Evolutionary conservation across 306 rosid genomes (phyloP).

Genomic region (Cucurbita argyrosperma): DNA sequence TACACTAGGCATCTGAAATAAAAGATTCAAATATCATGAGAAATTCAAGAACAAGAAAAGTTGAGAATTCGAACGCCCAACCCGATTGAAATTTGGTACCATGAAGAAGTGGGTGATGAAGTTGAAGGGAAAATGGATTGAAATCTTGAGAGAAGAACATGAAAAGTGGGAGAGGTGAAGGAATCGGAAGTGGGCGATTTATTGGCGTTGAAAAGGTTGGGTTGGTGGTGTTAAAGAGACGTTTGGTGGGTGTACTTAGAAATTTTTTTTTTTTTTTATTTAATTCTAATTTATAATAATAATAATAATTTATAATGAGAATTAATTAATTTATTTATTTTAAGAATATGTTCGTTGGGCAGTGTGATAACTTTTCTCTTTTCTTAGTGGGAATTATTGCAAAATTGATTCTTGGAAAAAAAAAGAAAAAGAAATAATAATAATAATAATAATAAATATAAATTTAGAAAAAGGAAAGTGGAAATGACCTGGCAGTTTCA

Average conservation of each 20-base stretch:
- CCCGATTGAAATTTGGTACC: neutral
- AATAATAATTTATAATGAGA: too few species aligned
- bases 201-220: neutral
- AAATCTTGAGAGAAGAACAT: neutral
- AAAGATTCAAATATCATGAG: too few species aligned
- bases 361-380: neutral
- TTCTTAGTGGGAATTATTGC: neutral
- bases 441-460: neutral
- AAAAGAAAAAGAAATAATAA: neutral
- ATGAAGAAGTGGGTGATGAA: neutral
- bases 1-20: constrained; percentile 43
- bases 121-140: neutral
- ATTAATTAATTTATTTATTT: too few species aligned
- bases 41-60: neutral
- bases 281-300: neutral
- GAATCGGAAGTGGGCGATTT: neutral
- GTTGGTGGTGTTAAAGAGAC: constrained; percentile 1
- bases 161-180: neutral
- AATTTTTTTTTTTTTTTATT: neutral
- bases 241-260: neutral
- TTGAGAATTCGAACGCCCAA: too few species aligned
- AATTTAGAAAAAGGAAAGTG: neutral
- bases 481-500: neutral
- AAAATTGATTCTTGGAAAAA: neutral
- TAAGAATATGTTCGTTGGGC: neutral